phyloP scores from a whole-genome alignment of 169 alveolate species.

The Toxoplasma gondii region DNA sequence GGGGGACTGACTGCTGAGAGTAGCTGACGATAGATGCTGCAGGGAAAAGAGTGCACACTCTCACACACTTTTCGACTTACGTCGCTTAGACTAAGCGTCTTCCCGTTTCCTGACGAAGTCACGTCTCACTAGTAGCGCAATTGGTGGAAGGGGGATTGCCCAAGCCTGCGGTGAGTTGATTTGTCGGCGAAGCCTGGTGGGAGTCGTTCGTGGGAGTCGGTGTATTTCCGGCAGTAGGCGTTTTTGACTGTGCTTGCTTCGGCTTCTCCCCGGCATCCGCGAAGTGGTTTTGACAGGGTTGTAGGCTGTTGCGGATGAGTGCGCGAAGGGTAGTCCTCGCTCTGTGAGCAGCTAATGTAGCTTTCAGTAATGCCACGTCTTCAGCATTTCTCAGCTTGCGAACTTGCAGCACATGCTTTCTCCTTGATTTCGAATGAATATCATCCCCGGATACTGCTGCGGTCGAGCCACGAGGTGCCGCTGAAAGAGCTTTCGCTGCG shows the following conservation, averaged over 20 bases:
- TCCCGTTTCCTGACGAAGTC: too few relatives aligned
- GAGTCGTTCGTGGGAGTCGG: background rate
- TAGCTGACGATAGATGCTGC: too few relatives aligned
- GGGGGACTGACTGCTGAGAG: too few relatives aligned
- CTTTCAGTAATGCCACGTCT: constrained; percentile 28
- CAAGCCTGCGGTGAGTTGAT: too few relatives aligned
- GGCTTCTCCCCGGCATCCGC: background rate
- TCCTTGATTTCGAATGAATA: too few relatives aligned
- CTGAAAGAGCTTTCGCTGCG: background rate
- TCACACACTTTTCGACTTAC: too few relatives aligned
- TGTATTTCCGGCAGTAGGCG: background rate
- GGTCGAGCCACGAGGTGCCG: background rate
- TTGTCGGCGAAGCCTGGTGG: background rate
- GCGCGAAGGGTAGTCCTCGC: constrained; percentile 28
- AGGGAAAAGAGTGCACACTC: too few relatives aligned
- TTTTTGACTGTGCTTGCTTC: background rate
- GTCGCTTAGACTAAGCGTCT: too few relatives aligned
- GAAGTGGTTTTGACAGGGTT: background rate
- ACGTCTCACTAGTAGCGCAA: too few relatives aligned
- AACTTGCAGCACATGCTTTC: background rate
- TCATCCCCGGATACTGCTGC: background rate
- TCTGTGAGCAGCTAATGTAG: constrained; percentile 14
- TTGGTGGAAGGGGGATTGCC: too few relatives aligned
- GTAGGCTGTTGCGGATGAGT: background rate
- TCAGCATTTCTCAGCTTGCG: background rate